Evolutionary conservation across 805 yeast genomes (phyloP), one percentile per base, ranked within the genome.

Genomic region (Saturnispora dispora): DNA sequence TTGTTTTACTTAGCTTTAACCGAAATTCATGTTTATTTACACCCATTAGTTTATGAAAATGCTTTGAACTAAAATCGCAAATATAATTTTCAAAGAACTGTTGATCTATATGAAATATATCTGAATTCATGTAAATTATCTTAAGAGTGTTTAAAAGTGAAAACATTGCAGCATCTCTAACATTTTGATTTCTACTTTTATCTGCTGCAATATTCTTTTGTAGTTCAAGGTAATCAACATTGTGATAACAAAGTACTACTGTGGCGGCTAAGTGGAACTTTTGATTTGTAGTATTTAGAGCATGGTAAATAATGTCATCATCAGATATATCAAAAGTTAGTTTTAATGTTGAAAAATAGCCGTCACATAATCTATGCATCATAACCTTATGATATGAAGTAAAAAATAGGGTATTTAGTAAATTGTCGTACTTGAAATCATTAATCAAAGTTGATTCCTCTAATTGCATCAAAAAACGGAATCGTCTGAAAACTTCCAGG

Each of bases 361-460:
- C 35, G 5, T 41, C 5, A 9, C 42, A 17, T 13, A 37, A 13
- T 9, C 18, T 40, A 10, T 47, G 45, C 33, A 47, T 28, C 7
- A 39, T 9, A 15, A 41, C n/a, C 35, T 47, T 51, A 30, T 55
- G 52, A 20, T 44, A 47, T 1, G 54, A 50, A n/a, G 56, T 45
- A 17, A 30, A 52, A 36, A 55, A 55, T 2, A 53, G 4, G 4
- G 53, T 52, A 27, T 55, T 55, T 10, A 53, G 11, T 13, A 53
- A 42, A 27, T 28, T 53, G 17, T 40, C 51, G 17, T 48, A 50
- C 33, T 50, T 53, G 9, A 36, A 23, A 45, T 62, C 64, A 39
- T 55, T 54, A 1, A 52, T 47, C 10, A 60, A 45, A 3, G 62
- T 54, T 17, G 62, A 56, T 33, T 58, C 58, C 44, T 60, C 63